phyloP scores from a whole-genome alignment of 257 asterid genomes.

The Plantago elongata region DNA sequence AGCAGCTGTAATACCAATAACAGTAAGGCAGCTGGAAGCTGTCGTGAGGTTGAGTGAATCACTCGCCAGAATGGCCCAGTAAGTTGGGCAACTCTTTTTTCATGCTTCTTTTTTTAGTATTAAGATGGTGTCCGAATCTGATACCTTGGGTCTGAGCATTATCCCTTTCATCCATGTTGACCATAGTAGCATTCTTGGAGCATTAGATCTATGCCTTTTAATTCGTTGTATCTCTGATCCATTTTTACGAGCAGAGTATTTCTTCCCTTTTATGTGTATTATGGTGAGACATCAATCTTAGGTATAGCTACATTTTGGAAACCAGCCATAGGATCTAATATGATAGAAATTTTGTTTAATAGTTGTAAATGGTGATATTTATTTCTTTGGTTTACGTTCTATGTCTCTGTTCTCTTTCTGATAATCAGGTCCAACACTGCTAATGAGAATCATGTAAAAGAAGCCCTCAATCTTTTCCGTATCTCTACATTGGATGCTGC shows the following conservation, averaged over 20 bases:
- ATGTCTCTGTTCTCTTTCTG: constrained; percentile 12
- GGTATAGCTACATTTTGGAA: no score
- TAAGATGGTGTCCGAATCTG: no score
- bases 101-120: not conserved
- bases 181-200: no score
- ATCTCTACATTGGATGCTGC: constrained; percentile 97
- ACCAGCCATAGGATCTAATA: no score
- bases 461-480: constrained; percentile 84
- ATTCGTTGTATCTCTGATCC: no score
- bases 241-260: no score
- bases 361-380: not conserved
- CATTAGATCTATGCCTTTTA: no score
- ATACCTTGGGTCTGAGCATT: no score
- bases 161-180: no score
- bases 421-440: constrained; percentile 63
- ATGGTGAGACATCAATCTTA: no score
- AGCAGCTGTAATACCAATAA: constrained; percentile 84
- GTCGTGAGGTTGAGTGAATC: constrained; percentile 93
- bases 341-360: no score
- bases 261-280: no score
- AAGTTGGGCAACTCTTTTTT: constrained; percentile 33
- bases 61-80: constrained; percentile 92
- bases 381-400: not conserved
- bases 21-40: constrained; percentile 99
- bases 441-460: constrained; percentile 73